phyloP scores from a whole-genome alignment of 495 filamentous ascomycete species.

The Aspergillus baeticus region DNA sequence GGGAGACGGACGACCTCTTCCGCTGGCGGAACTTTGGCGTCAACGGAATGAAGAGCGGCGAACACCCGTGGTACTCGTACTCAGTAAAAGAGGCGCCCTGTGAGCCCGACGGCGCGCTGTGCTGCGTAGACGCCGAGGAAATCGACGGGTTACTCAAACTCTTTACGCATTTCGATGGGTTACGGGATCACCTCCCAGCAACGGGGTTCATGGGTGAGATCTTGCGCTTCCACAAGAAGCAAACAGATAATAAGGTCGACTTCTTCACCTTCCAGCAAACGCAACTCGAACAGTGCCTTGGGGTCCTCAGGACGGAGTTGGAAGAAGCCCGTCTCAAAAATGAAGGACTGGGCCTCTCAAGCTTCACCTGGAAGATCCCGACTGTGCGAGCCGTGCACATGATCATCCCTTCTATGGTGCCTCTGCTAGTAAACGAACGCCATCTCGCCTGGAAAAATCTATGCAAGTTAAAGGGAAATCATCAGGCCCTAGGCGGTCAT shows the following conservation, averaged over 20 bases:
- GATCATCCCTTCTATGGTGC: background rate
- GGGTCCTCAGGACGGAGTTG: background rate
- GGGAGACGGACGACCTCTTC: background rate
- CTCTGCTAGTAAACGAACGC: background rate
- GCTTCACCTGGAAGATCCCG: background rate
- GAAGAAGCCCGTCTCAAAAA: background rate
- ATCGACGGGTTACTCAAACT: background rate
- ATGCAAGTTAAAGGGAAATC: background rate
- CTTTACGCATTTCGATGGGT: background rate
- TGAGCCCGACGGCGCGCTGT: background rate
- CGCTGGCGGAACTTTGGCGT: background rate
- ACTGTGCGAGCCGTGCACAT: background rate
- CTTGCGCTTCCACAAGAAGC: background rate
- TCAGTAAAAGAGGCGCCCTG: background rate
- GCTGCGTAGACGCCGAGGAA: background rate
- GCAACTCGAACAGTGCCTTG: background rate
- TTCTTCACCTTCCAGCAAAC: background rate
- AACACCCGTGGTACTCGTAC: conserved; percentile 2
- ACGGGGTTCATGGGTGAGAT: background rate
- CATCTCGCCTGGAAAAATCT: background rate
- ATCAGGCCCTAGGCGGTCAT: background rate
- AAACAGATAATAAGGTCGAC: background rate
- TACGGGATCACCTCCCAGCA: background rate
- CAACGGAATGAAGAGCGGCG: background rate
- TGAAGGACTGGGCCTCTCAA: background rate